phyloP scores from a whole-genome alignment of 2,329 filamentous ascomycete genomes.

The Ceratocystis colombiana region DNA sequence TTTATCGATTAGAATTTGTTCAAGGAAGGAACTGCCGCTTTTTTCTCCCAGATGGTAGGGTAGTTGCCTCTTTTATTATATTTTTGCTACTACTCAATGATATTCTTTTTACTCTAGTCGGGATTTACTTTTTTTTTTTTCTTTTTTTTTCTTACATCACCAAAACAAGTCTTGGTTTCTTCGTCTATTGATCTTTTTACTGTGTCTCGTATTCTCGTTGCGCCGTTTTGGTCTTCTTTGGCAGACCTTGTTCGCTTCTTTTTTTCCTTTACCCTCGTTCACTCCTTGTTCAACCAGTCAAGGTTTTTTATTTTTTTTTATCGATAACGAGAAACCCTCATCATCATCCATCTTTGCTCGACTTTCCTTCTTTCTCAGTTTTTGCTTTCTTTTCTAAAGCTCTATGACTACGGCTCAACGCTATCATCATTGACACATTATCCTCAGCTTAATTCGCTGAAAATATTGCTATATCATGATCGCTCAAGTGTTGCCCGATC shows the following conservation, averaged over 20 bases:
- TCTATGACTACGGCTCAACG: background rate
- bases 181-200: background rate
- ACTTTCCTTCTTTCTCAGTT: background rate
- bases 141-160: slow-evolving; percentile 4
- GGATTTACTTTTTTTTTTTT: background rate
- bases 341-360: background rate
- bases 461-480: background rate
- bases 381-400: background rate
- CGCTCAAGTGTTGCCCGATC: slow-evolving; percentile 3
- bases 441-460: background rate
- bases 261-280: background rate
- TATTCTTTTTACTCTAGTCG: slow-evolving; percentile 2
- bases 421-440: background rate
- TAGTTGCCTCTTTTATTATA: slow-evolving; percentile 10
- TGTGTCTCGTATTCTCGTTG: background rate
- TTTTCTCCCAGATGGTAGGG: background rate
- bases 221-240: background rate
- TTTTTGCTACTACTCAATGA: slow-evolving; percentile 1
- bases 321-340: slow-evolving; percentile 1
- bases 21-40: background rate
- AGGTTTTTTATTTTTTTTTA: background rate
- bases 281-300: no score
- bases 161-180: background rate
- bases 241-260: background rate
- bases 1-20: slow-evolving; percentile 16